phyloP scores from a whole-genome alignment of 768 basidiomycete species.

The Pulveroboletus sp. region DNA sequence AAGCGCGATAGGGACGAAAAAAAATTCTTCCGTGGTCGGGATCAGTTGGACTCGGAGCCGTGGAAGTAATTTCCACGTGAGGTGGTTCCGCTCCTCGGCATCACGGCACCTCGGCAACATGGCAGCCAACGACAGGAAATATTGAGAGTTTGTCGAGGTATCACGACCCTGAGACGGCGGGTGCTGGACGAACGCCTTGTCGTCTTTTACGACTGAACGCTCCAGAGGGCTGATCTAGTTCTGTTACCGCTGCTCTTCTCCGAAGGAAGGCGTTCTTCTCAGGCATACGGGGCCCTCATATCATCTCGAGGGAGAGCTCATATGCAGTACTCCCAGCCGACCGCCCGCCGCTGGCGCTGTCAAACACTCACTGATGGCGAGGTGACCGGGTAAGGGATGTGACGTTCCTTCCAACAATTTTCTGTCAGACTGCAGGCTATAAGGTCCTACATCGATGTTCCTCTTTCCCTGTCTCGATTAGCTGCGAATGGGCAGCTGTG shows the following conservation, averaged over 20 bases:
- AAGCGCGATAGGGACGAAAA: background rate
- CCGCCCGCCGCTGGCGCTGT: background rate
- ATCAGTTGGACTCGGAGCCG: too few relatives aligned
- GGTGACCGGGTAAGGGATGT: background rate
- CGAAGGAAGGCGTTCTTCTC: too few relatives aligned
- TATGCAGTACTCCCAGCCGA: background rate
- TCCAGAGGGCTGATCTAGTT: too few relatives aligned
- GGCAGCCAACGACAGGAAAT: too few relatives aligned
- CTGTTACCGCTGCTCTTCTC: background rate
- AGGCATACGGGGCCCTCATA: too few relatives aligned
- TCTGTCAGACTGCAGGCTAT: background rate
- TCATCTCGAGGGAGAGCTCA: too few relatives aligned
- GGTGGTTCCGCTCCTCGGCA: background rate
- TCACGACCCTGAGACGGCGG: background rate
- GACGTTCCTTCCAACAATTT: background rate
- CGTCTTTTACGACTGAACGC: background rate
- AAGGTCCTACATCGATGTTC: background rate
- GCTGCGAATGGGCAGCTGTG: background rate
- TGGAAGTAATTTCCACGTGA: too few relatives aligned
- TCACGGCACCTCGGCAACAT: background rate
- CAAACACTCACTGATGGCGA: background rate
- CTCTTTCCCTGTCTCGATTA: background rate
- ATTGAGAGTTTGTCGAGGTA: too few relatives aligned
- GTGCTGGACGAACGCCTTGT: background rate
- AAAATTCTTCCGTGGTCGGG: background rate